Percentiles rank a stretch among this genome's conserved stretches.
phyloP scores from a whole-genome alignment of 441 rosid genomes.

The Hura crepitans region DNA sequence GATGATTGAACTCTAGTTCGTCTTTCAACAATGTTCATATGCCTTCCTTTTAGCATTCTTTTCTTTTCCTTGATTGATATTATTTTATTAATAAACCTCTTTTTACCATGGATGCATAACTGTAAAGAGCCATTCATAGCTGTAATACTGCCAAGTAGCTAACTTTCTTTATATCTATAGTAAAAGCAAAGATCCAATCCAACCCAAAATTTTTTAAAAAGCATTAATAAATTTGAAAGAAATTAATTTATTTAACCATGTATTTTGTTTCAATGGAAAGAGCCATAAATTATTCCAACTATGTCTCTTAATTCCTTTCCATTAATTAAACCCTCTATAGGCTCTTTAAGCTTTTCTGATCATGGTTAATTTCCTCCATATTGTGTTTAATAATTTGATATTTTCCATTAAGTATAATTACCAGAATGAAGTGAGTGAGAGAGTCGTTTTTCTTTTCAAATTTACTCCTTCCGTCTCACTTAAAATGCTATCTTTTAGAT shows the following conservation, averaged over 20 bases:
- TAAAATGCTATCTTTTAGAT: too few species aligned
- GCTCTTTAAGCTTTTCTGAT: too few species aligned
- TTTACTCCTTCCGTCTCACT: too few species aligned
- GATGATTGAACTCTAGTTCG: not conserved
- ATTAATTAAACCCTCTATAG: too few species aligned
- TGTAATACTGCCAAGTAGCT: constrained; percentile 15
- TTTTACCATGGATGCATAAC: constrained; percentile 15
- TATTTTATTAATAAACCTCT: constrained; percentile 22
- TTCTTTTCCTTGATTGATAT: constrained; percentile 20
- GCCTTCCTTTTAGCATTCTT: not conserved
- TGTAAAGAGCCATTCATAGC: constrained; percentile 13
- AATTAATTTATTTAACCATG: not conserved
- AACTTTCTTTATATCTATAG: constrained; percentile 12
- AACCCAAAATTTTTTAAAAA: not conserved
- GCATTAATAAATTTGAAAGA: not conserved
- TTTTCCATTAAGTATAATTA: too few species aligned
- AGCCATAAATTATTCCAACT: too few species aligned
- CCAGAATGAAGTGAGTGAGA: too few species aligned
- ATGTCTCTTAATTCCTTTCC: too few species aligned
- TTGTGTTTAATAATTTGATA: too few species aligned
- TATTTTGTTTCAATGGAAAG: too few species aligned
- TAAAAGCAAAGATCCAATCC: not conserved
- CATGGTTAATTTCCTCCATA: too few species aligned
- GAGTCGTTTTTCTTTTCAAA: too few species aligned
- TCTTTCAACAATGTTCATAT: not conserved